Evolutionary conservation across 2,329 filamentous ascomycete genomes (phyloP).

Genomic region (Nannizziopsis arthrosporioides): DNA sequence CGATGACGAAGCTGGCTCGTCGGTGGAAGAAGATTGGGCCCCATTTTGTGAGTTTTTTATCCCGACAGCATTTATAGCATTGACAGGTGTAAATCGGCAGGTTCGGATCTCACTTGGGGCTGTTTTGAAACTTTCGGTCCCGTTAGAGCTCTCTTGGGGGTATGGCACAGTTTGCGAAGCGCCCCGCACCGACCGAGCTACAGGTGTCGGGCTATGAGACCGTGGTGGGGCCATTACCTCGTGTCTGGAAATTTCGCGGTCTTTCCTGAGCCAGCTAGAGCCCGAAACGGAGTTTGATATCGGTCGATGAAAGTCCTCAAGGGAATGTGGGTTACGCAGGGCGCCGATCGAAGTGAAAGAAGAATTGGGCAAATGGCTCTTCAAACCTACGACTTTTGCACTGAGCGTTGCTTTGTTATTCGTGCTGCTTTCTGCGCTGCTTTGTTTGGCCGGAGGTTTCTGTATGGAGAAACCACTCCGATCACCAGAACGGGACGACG

Average conservation of each 20-base stretch:
- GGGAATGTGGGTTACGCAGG: neutral
- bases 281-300: neutral
- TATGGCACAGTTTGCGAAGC: slow-evolving; percentile 10
- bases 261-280: slow-evolving; percentile 12
- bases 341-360: neutral
- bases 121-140: no score
- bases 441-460: no score
- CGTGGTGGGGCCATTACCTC: slow-evolving; percentile 1
- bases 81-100: slow-evolving; percentile 1
- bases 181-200: slow-evolving; percentile 2
- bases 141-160: neutral
- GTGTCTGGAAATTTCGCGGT: neutral
- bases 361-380: neutral
- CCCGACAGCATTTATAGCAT: neutral
- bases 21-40: no score
- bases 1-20: no score
- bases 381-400: neutral
- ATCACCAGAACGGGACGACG: neutral
- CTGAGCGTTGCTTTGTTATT: no score
- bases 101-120: neutral
- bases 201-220: slow-evolving; percentile 13
- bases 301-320: neutral
- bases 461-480: no score
- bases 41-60: no score
- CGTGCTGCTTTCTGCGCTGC: no score